phyloP scores from a whole-genome alignment of 2,329 filamentous ascomycete species.

The Phialemoniopsis sp. region DNA sequence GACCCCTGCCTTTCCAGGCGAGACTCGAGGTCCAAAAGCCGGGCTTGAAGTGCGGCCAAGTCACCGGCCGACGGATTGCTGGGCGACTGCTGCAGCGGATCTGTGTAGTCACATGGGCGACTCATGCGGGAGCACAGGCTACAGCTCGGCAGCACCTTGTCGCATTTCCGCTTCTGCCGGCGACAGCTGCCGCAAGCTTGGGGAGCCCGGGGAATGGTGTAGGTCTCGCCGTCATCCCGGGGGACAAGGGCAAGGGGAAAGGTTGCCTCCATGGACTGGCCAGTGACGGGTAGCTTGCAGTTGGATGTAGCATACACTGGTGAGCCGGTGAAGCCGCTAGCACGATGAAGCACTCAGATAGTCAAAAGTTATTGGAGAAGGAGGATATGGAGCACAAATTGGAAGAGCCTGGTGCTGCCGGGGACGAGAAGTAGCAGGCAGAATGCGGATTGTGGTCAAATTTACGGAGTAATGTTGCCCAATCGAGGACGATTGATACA shows the following conservation, averaged over 20 bases:
- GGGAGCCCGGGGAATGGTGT: slow-evolving; percentile 10
- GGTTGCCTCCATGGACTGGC: neutral
- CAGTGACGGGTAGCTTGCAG: too few species aligned
- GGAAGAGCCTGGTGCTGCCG: too few species aligned
- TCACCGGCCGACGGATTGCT: slow-evolving; percentile 25
- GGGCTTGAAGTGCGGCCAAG: slow-evolving; percentile 28
- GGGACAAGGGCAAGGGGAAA: neutral
- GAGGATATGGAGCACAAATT: too few species aligned
- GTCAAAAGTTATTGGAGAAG: too few species aligned
- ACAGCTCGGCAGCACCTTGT: slow-evolving; percentile 44
- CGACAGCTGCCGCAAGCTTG: slow-evolving; percentile 17
- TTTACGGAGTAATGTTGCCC: too few species aligned
- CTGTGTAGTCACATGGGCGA: slow-evolving; percentile 34
- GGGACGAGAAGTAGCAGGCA: too few species aligned
- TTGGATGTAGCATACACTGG: too few species aligned
- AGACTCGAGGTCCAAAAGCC: slow-evolving; percentile 31
- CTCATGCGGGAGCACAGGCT: slow-evolving; percentile 38
- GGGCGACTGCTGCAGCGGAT: slow-evolving; percentile 21
- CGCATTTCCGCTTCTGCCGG: slow-evolving; percentile 47
- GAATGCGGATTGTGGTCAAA: too few species aligned
- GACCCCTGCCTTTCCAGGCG: slow-evolving; percentile 16
- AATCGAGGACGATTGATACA: too few species aligned
- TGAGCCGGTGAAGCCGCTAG: too few species aligned
- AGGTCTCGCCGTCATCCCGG: slow-evolving; percentile 5
- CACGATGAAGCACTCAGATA: too few species aligned